These are phyloP conservation scores for Luffa aegyptiaca DNA, from an alignment of 306 rosid species.

Conservation along the genomic window DNA sequence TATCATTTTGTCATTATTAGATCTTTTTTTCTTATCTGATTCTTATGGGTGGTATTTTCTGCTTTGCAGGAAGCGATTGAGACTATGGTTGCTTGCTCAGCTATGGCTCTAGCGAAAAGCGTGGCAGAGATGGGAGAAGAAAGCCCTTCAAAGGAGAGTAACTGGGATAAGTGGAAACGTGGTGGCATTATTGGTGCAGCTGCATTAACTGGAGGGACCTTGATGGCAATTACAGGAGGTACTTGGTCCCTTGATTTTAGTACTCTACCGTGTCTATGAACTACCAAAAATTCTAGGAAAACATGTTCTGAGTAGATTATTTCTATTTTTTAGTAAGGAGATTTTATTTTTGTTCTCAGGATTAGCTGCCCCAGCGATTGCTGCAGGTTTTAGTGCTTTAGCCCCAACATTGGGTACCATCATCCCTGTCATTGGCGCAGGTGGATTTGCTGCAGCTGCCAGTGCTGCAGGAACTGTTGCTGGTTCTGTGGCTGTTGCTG, in stretches of 20 bases:
- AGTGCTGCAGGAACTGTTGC: constrained; percentile 88
- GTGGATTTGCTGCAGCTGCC: constrained; percentile 94
- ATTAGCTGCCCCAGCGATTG: constrained; percentile 95
- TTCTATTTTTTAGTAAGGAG: constrained; percentile 9
- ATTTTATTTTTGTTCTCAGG: constrained; percentile 39
- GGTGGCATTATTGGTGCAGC: constrained; percentile 98
- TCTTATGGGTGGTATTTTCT: constrained; percentile 12
- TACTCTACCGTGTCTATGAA: not conserved
- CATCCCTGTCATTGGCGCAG: constrained; percentile 78
- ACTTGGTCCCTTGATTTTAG: not conserved
- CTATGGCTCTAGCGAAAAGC: constrained; percentile 63
- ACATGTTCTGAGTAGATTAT: not conserved
- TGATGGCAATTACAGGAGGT: constrained; percentile 96
- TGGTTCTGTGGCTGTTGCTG: constrained; percentile 97
- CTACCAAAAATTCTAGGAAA: not conserved
- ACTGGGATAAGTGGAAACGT: constrained; percentile 83
- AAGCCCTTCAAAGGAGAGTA: constrained; percentile 33
- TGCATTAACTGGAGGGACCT: constrained; percentile 82
- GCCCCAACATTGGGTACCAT: constrained; percentile 94
- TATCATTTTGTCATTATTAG: not conserved
- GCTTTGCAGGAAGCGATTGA: constrained; percentile 79
- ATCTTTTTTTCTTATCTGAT: not conserved
- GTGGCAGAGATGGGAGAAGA: constrained; percentile 46
- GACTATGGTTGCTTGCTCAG: constrained; percentile 84
- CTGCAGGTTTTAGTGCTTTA: constrained; percentile 80